Base-by-base conservation (phyloP, 768 basidiomycete genomes). In the Roridomyces roridus region DNA sequence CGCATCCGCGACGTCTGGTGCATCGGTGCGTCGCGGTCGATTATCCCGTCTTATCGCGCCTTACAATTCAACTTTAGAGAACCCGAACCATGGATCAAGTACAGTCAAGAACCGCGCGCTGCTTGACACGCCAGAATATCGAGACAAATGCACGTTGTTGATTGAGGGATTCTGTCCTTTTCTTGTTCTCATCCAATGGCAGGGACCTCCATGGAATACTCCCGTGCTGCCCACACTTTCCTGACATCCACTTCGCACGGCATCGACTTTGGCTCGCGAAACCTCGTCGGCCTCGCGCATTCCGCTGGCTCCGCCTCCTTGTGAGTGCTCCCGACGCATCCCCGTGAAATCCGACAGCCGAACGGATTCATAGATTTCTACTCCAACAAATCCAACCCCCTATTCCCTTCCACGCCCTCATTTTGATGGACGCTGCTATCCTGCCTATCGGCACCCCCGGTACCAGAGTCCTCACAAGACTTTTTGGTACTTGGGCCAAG, bases 401-500 rank as follows among this genome's bases (percentile, higher is more conserved):
- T 3, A 24, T 66, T 20, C 10, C 15, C 9, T 61, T 66, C 46
- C 29, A 51, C 2, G 55, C 55, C 1, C 28, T 66, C 12, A 23
- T 66, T 14, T 52, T 66, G 29, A 45, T 66, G 59, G 65, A 66
- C 21, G 59, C 59, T 14, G 62, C 62, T 5, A 58, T 66, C 39
- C 52, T 66, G 2, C 62, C 62, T 2, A 25, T 50, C 6, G 57
- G 57, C 18, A 58, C 51, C 25, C 55, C 23, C 4, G 23, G 59
- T 2, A 56, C 64, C 4, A 45, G 50, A 23, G 53, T 44, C 2
- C 44, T 66, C 5, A 29, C 36, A n/a, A 45, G 29, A 20, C 25
- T 66, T 3, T 66, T 66, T 36, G 55, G 50, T 8, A 61, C 57
- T n/a, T 55, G 63, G 59, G 62, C 65, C 5, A 44, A 51, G 35